Conservation (phyloP, 345 rosid species). For the Bruguiera parviflora region DNA sequence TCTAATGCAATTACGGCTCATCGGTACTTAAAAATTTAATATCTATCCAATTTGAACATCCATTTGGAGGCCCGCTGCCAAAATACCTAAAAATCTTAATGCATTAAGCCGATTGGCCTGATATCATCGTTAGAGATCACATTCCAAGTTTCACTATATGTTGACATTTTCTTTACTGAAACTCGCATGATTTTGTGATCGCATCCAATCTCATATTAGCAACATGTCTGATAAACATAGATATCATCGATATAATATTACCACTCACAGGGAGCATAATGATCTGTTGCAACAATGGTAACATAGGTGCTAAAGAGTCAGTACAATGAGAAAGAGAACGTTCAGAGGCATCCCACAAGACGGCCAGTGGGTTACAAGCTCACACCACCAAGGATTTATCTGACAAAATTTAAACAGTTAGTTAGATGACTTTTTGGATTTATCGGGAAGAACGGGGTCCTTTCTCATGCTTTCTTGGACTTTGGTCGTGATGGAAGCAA, state of each 20-base stretch:
- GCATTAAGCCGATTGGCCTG: too few relatives aligned
- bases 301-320: constrained; percentile 12
- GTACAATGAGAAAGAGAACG: not conserved
- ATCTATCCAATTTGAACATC: too few relatives aligned
- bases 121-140: too few relatives aligned
- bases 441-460: constrained; percentile 11
- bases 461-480: constrained; percentile 46
- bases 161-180: too few relatives aligned
- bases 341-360: constrained; percentile 17
- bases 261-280: not conserved
- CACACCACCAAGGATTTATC: constrained; percentile 29
- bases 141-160: too few relatives aligned
- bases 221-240: not conserved
- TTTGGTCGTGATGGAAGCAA: constrained; percentile 63
- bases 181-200: too few relatives aligned
- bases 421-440: constrained; percentile 23
- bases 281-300: constrained; percentile 13
- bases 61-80: too few relatives aligned
- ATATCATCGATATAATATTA: not conserved
- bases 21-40: too few relatives aligned
- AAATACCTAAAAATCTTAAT: too few relatives aligned
- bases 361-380: constrained; percentile 20
- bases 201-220: too few relatives aligned
- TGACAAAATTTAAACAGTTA: constrained; percentile 23
- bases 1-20: too few relatives aligned